Conservation (phyloP, 2,329 filamentous ascomycete genomes). For the Falciphora oryzae region DNA sequence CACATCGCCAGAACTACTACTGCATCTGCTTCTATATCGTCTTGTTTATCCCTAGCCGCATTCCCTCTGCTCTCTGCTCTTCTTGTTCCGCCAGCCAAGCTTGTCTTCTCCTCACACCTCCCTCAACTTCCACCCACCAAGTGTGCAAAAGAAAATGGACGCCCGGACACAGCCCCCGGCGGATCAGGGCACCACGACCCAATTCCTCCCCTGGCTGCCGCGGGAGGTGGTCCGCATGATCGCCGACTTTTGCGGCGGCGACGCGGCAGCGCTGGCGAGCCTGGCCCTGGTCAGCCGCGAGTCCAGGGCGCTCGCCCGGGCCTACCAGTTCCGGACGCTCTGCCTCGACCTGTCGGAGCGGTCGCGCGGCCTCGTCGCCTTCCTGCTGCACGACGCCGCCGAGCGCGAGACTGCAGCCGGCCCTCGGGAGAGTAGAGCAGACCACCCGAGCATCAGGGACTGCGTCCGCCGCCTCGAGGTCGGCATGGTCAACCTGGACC, state of each 20-base stretch:
- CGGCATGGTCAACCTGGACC: constrained; percentile 1
- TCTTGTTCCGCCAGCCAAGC: too few species aligned
- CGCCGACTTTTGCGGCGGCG: background rate
- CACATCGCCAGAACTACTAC: too few species aligned
- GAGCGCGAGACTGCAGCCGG: background rate
- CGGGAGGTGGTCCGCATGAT: background rate
- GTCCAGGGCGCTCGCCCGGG: background rate
- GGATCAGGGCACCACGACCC: background rate
- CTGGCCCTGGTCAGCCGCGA: background rate
- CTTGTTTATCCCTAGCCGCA: too few species aligned
- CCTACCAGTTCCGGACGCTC: background rate
- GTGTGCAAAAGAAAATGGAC: background rate
- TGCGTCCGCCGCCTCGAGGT: background rate
- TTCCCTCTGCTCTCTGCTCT: too few species aligned
- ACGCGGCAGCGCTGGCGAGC: background rate
- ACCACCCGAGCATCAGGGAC: background rate
- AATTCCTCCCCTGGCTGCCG: background rate
- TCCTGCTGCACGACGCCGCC: background rate
- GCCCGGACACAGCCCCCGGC: too few species aligned
- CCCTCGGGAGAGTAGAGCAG: background rate
- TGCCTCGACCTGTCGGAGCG: background rate
- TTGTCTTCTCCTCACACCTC: too few species aligned
- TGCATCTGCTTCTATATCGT: too few species aligned
- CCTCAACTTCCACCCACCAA: too few species aligned
- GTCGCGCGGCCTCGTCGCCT: background rate